phyloP scores from a whole-genome alignment of 257 asterid genomes.

The Solanum pinnatisectum region DNA sequence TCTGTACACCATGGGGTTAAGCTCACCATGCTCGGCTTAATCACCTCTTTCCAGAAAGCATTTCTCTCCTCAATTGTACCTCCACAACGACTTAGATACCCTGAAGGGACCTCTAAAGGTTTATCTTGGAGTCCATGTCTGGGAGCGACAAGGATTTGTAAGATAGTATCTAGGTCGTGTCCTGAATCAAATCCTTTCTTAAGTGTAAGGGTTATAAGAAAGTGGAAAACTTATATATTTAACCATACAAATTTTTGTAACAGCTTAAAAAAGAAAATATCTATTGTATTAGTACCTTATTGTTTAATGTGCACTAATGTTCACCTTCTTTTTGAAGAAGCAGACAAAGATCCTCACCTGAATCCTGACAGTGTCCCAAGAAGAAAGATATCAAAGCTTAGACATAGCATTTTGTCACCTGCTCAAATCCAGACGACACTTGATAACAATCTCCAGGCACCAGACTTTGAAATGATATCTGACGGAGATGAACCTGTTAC shows the following conservation, averaged over 20 bases:
- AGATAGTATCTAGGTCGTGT: neutral
- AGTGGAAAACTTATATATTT: neutral
- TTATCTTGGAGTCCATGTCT: neutral
- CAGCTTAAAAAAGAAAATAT: neutral
- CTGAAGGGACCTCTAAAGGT: neutral
- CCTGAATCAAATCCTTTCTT: neutral
- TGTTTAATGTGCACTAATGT: neutral
- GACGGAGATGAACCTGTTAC: constrained; percentile 8
- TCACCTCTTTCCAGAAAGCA: neutral
- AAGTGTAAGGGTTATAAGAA: neutral
- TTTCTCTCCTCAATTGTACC: neutral
- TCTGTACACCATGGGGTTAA: neutral
- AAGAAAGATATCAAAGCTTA: constrained; percentile 28
- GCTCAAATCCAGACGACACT: constrained; percentile 21
- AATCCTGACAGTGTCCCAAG: constrained; percentile 8
- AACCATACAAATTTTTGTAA: neutral
- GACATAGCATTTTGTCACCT: constrained; percentile 19
- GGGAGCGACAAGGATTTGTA: neutral
- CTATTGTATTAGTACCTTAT: neutral
- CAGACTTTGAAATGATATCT: neutral
- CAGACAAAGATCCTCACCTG: constrained; percentile 3
- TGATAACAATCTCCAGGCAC: neutral
- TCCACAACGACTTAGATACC: neutral
- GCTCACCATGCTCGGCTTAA: neutral
- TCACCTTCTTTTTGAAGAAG: constrained; percentile 6